A percentile compares a stretch with the other conserved stretches of the same genome.
Evolutionary conservation across 768 basidiomycete species (phyloP).

Genomic region (Hypholoma sublateritium): DNA sequence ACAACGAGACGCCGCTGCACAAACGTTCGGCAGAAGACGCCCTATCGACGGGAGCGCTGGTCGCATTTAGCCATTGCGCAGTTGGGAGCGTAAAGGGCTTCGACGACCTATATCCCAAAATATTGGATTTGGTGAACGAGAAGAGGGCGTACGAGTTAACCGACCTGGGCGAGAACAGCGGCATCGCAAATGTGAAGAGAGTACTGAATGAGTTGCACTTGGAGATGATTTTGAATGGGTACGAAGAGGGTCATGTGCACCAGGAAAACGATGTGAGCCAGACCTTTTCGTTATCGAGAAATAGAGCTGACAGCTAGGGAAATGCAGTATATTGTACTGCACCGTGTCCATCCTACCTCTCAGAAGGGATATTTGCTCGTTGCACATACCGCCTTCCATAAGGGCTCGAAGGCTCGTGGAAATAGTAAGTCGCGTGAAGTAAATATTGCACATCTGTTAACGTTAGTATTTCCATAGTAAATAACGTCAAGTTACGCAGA

Average conservation of each 20-base stretch:
- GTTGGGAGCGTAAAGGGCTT: slow-evolving; percentile 96
- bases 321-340: slow-evolving; percentile 84
- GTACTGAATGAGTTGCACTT: slow-evolving; percentile 84
- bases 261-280: slow-evolving; percentile 89
- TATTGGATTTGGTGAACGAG: slow-evolving; percentile 88
- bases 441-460: background rate
- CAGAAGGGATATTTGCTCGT: slow-evolving; percentile 93
- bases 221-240: slow-evolving; percentile 89
- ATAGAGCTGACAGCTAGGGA: background rate
- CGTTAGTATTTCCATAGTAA: slow-evolving; percentile 46
- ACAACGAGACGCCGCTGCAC: slow-evolving; percentile 89
- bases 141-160: slow-evolving; percentile 76
- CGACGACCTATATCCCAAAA: slow-evolving; percentile 94
- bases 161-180: slow-evolving; percentile 52
- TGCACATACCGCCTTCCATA: slow-evolving; percentile 90
- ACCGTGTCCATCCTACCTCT: slow-evolving; percentile 86
- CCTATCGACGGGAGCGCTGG: slow-evolving; percentile 91
- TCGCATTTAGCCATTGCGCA: slow-evolving; percentile 85
- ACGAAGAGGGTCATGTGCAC: slow-evolving; percentile 92
- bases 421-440: slow-evolving; percentile 50
- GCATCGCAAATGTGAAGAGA: slow-evolving; percentile 60
- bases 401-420: slow-evolving; percentile 79
- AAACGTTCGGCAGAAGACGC: slow-evolving; percentile 95
- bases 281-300: background rate
- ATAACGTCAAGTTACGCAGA: slow-evolving; percentile 79